Conservation (phyloP, 371 early-diverging fungal genomes). For the Batkoa obscura region DNA sequence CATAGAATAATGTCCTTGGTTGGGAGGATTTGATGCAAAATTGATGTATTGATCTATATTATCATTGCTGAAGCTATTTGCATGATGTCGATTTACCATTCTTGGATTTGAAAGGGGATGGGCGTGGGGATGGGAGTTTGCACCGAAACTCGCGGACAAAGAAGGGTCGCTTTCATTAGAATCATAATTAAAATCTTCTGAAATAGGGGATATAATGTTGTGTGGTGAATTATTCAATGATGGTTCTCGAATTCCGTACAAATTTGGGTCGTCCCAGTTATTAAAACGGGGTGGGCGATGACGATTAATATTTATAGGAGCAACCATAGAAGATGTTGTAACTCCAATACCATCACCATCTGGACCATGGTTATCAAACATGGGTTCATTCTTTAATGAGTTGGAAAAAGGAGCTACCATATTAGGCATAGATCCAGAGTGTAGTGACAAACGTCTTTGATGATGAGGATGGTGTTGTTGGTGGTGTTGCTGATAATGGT, state of each 20-base stretch:
- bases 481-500: neutral
- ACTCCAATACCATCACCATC: neutral
- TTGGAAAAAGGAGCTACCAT: constrained; percentile 2
- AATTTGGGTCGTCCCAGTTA: neutral
- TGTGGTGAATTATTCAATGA: neutral
- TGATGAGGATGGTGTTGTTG: neutral
- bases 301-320: neutral
- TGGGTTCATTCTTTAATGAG: neutral
- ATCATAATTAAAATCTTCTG: constrained; percentile 3
- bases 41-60: neutral
- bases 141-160: constrained; percentile 2
- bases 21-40: neutral
- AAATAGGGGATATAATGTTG: constrained; percentile 2
- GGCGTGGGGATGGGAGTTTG: neutral
- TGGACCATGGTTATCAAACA: neutral
- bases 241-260: neutral
- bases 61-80: neutral
- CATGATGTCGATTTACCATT: neutral
- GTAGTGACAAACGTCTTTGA: neutral
- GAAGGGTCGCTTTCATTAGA: neutral
- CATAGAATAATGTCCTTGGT: neutral
- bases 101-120: neutral
- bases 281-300: neutral
- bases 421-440: neutral
- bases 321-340: neutral